Percentiles rank a stretch among this genome's conserved stretches.
Evolutionary conservation across 768 basidiomycete genomes (phyloP).

Genomic region (Lyophyllum atratum): DNA sequence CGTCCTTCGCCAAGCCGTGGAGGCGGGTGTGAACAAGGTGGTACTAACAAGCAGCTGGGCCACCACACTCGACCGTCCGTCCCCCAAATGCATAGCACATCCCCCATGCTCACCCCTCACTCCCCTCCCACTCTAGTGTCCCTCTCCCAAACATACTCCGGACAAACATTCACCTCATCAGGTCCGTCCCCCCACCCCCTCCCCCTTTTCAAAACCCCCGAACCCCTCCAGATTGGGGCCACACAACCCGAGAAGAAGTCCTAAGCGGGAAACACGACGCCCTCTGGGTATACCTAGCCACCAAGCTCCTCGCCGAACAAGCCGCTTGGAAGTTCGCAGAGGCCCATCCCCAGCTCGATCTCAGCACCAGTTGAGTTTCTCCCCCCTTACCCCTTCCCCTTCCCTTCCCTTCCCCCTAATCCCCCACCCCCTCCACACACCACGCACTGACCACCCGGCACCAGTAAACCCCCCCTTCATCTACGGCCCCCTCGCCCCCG

Average conservation of each 20-base stretch:
- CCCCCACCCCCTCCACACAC: not conserved
- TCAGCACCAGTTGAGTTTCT: constrained; percentile 33
- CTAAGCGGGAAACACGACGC: constrained; percentile 6
- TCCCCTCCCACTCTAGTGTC: not conserved
- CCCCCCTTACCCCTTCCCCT: too few relatives aligned
- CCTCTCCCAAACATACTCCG: not conserved
- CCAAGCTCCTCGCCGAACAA: constrained; percentile 19
- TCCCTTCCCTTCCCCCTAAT: not conserved
- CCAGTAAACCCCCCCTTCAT: constrained; percentile 18
- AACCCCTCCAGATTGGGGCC: constrained; percentile 7
- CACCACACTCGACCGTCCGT: constrained; percentile 11
- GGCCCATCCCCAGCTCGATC: constrained; percentile 33
- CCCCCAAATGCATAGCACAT: not conserved
- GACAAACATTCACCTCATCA: not conserved
- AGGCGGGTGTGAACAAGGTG: constrained; percentile 7
- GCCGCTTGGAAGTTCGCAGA: constrained; percentile 40
- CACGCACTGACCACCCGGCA: not conserved
- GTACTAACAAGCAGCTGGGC: constrained; percentile 13
- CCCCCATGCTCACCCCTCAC: not conserved
- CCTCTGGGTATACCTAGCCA: constrained; percentile 5
- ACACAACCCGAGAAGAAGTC: constrained; percentile 5
- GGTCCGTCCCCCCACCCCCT: not conserved
- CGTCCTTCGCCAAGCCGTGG: constrained; percentile 13
- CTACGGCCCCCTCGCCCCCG: constrained; percentile 10
- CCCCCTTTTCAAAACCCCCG: not conserved